Percentiles rank a stretch among this genome's conserved stretches.
Evolutionary conservation across 2,329 filamentous ascomycete genomes (phyloP).

Genomic region (Zasmidium citrigriseum): DNA sequence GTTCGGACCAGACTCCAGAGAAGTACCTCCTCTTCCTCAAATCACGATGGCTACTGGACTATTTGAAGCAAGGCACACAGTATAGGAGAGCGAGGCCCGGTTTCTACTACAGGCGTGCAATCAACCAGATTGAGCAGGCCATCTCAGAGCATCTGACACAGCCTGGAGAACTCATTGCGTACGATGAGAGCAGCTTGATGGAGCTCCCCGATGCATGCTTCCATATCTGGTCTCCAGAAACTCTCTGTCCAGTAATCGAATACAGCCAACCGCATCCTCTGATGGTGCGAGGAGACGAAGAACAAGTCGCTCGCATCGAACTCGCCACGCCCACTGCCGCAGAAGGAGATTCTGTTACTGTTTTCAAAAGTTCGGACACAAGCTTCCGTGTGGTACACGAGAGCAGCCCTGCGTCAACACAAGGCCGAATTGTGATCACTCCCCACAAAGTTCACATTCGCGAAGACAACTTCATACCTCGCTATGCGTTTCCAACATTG

Average conservation of each 20-base stretch:
- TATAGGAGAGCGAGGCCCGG: conserved; percentile 21
- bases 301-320: conserved; percentile 14
- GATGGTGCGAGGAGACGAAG: conserved; percentile 18
- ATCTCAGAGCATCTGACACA: conserved; percentile 14
- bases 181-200: conserved; percentile 17
- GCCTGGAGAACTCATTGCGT: conserved; percentile 14
- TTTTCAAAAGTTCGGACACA: conserved; percentile 21
- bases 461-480: conserved; percentile 23
- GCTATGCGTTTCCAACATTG: conserved; percentile 21
- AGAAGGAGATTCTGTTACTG: conserved; percentile 15
- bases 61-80: conserved; percentile 15
- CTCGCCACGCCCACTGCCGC: conserved; percentile 6
- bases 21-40: conserved; percentile 25
- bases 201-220: conserved; percentile 15
- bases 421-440: conserved; percentile 16
- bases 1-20: conserved; percentile 16
- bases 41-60: conserved; percentile 22
- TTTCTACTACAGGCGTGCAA: conserved; percentile 24
- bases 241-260: not conserved
- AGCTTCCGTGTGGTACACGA: conserved; percentile 23
- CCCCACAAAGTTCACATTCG: conserved; percentile 13
- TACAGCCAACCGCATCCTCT: conserved; percentile 20
- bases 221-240: conserved; percentile 13
- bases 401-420: conserved; percentile 9
- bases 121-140: conserved; percentile 24